Base-by-base conservation (phyloP, 192 early-diverging fungal genomes). In the Linnemannia schmuckeri region DNA sequence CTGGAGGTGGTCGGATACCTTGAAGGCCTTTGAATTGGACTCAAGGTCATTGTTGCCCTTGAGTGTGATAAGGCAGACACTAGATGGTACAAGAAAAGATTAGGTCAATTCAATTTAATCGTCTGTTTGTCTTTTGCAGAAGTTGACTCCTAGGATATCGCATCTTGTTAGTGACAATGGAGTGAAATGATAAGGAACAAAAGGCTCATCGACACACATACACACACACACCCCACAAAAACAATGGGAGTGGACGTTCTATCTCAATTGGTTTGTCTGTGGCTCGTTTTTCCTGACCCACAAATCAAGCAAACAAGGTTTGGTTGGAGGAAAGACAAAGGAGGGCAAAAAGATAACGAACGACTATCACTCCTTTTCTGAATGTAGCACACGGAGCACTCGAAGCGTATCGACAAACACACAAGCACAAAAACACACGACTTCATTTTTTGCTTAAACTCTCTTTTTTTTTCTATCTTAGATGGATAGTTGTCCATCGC, bases 41-140 rank as follows among this genome's bases (percentile, higher is more conserved):
- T 91, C 89, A 74, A 94, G 91, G 30, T 91, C 89, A 79, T 94
- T 93, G 68, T 94, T 88, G 63, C 97, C 97, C 81, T 94, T 92
- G 70, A 98, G 90, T 49, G 90, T 89, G 46, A 99, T 93, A 75
- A 95, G 90, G 88, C 96, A 97, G 1, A 98, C 97, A 66, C 83
- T 85, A 72, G 27, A 15, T 33, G 27, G 30, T 30, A 3, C 9
- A 33, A 12, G 13, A 12, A 12, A 66, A 13, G 61, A 66, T 66
- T 66, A 4, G 13, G 61, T 61, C n/a, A 61, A 12, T 0, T 33
- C 12, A 66, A 9, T 4, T 66, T 66, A 33, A 8, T 15, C n/a
- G 15, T 12, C 3, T 13, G 17, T 12, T 33, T 33, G 27, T 57
- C 44, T 46, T 46, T n/a, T 57, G 7, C 27, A 33, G 2, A 0